Evolutionary conservation across 1,284 basidiomycete genomes (phyloP).

Genomic region (Austroboletus novae-zelandiae): DNA sequence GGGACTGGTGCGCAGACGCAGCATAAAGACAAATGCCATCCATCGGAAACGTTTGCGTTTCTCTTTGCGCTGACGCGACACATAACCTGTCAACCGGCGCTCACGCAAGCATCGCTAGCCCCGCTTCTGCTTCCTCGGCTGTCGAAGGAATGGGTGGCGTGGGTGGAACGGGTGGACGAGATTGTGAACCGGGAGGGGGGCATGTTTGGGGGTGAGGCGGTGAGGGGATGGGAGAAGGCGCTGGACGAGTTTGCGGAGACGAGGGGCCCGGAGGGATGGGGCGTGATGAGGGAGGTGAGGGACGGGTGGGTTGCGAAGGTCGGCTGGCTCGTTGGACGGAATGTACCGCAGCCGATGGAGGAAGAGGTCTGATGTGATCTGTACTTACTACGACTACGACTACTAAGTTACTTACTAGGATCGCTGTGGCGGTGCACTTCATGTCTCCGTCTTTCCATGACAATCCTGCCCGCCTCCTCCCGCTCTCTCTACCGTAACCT

Average conservation of each 20-base stretch:
- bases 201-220: conserved; percentile 74
- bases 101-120: conserved; percentile 57
- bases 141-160: conserved; percentile 69
- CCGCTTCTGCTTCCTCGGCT: conserved; percentile 61
- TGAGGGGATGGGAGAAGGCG: conserved; percentile 61
- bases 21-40: conserved; percentile 62
- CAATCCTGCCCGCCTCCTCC: conserved; percentile 9
- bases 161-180: conserved; percentile 68
- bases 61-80: conserved; percentile 67
- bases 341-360: conserved; percentile 53
- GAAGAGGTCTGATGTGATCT: conserved; percentile 33
- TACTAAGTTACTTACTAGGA: neutral
- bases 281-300: conserved; percentile 56
- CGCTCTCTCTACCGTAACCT: conserved; percentile 47
- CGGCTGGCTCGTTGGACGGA: conserved; percentile 73
- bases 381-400: neutral
- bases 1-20: conserved; percentile 45
- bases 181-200: conserved; percentile 68
- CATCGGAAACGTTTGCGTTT: conserved; percentile 70
- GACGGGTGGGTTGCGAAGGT: conserved; percentile 71
- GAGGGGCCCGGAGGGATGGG: conserved; percentile 46
- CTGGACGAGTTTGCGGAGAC: conserved; percentile 62
- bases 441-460: too few species aligned
- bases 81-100: conserved; percentile 60
- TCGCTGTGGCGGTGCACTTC: too few species aligned